Base-by-base conservation (phyloP, 192 early-diverging fungal genomes). In the Backusella westeae region DNA sequence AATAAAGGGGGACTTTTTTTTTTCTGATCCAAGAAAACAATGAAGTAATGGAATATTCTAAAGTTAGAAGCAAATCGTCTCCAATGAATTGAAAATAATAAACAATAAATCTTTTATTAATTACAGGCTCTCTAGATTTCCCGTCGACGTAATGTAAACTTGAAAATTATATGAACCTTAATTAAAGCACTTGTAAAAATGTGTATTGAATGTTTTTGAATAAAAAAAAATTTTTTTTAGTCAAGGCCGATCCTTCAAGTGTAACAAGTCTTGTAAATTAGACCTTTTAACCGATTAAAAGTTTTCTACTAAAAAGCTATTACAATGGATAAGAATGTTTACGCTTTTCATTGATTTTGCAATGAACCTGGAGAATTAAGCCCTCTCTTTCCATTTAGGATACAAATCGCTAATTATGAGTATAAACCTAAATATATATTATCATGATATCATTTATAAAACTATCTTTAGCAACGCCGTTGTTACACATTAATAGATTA, bases 401-500 rank as follows among this genome's bases (percentile, higher is more conserved):
- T 29, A 63, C 23, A 63, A 63, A 63, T 63, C 7, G 23, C 53
- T 59, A 59, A 59, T 59, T 59, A 59, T 59, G 12, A 21, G 1
- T 23, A 23, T 7, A 59, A 59, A 59, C 8, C 56, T 26, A 63
- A 29, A 29, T 63, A 63, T 63, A 63, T 29, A 63, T 14, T 63
- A 14, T 29, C 9, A 63, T 63, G 56, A 63, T 63, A 63, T 63
- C 56, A 63, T 29, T 29, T 49, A 49, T 6, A 63, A 63, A 29
- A 63, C 23, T 63, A 63, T 63, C 56, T 63, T 63, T 63, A 63
- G 56, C 23, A 63, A 14, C 56, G 23, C 23, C 21, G 12, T 14
- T 3, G 56, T 63, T 63, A 63, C 56, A 63, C 56, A 63, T 63
- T 63, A 63, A 63, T 63, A 63, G 56, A 63, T 63, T 63, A 63